Evolutionary conservation across 768 basidiomycete genomes (phyloP).

Genomic region (Rhodotorula graminis): DNA sequence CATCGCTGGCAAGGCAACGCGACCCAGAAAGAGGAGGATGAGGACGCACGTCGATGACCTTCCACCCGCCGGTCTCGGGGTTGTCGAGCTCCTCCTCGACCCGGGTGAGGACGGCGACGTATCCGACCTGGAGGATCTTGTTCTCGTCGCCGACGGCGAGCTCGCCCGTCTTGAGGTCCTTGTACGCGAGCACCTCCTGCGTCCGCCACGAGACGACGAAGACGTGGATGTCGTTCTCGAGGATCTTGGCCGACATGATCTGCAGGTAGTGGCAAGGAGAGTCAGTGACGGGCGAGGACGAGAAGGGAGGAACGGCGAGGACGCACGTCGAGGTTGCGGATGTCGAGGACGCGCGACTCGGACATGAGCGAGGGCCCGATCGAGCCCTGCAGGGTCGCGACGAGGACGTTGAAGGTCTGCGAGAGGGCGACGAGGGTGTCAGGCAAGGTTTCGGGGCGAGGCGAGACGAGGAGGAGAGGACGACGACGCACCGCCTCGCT

Average conservation of each 20-base stretch:
- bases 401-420: constrained; percentile 94
- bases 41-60: constrained; percentile 75
- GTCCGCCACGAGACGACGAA: constrained; percentile 88
- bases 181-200: constrained; percentile 88
- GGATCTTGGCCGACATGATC: constrained; percentile 78
- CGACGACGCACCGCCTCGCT: constrained; percentile 74
- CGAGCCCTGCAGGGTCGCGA: constrained; percentile 96
- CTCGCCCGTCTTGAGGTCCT: constrained; percentile 82
- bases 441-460: background rate
- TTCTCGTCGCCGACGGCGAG: constrained; percentile 80
- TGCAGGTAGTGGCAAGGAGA: constrained; percentile 43
- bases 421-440: background rate
- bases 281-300: too few species aligned
- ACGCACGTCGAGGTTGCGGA: constrained; percentile 91
- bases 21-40: background rate
- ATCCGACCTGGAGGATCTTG: constrained; percentile 86
- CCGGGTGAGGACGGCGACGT: constrained; percentile 85
- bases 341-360: constrained; percentile 91
- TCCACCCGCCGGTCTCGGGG: constrained; percentile 96
- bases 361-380: constrained; percentile 82
- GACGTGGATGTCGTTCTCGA: constrained; percentile 81
- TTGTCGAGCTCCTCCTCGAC: constrained; percentile 81
- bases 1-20: too few species aligned
- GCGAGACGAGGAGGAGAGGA: constrained; percentile 12
- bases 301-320: background rate